Conservation (phyloP, 257 asterid genomes). For the Gentiana dahurica region DNA sequence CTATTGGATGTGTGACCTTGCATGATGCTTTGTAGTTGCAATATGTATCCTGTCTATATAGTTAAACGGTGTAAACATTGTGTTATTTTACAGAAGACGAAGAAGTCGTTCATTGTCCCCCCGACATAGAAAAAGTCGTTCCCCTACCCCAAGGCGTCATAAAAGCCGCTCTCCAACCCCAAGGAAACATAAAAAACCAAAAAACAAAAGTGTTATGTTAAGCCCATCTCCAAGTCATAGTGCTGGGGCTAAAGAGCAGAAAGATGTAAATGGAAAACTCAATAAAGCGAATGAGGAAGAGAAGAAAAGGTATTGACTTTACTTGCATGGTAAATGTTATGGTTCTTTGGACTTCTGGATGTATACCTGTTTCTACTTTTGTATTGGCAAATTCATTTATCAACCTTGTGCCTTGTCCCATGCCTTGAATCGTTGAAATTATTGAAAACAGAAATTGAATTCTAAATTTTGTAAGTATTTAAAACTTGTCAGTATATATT, state of each 20-base stretch:
- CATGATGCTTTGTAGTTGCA: constrained; percentile 19
- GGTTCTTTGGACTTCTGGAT: not conserved
- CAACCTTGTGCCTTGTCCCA: no score
- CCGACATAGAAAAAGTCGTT: constrained; percentile 61
- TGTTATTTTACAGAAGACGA: constrained; percentile 62
- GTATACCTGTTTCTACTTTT: not conserved
- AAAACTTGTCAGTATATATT: no score
- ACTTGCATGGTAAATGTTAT: not conserved
- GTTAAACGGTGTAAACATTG: constrained; percentile 38
- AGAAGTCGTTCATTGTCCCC: constrained; percentile 69
- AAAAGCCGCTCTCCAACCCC: constrained; percentile 80
- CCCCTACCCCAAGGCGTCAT: constrained; percentile 55
- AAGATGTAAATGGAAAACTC: constrained; percentile 58
- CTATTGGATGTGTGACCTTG: constrained; percentile 35
- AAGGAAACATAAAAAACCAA: constrained; percentile 45
- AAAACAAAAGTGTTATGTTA: constrained; percentile 48
- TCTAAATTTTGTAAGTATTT: no score
- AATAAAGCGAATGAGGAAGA: constrained; percentile 74
- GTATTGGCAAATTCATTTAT: no score
- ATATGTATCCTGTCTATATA: constrained; percentile 15
- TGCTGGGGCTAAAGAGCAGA: constrained; percentile 47
- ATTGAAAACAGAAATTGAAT: no score
- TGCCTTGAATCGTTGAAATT: no score
- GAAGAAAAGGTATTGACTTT: constrained; percentile 68
- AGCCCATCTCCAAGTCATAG: constrained; percentile 45